Conservation (phyloP, 2,329 filamentous ascomycete species). For the Diaporthe velutina region DNA sequence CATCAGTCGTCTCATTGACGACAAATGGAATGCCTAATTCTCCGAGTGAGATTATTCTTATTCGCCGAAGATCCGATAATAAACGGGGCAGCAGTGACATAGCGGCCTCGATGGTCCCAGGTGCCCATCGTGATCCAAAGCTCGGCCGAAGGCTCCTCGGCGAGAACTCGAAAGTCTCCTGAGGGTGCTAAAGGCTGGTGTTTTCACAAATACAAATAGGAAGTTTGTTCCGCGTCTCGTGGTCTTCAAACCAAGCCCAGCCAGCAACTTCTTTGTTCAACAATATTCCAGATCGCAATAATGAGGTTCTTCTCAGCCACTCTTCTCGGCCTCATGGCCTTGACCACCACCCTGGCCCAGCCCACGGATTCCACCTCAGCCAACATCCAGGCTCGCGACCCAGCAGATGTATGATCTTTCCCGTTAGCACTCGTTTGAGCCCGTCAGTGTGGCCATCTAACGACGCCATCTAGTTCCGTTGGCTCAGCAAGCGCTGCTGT, state of each 20-base stretch:
- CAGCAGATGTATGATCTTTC: background rate
- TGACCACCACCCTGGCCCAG: background rate
- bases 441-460: background rate
- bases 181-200: background rate
- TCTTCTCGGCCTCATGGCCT: constrained; percentile 1
- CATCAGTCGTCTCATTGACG: background rate
- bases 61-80: background rate
- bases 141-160: background rate
- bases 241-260: background rate
- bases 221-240: background rate
- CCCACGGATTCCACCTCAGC: background rate
- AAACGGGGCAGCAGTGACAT: background rate
- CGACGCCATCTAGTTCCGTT: background rate
- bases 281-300: background rate
- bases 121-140: background rate
- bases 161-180: background rate
- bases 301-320: constrained; percentile 1
- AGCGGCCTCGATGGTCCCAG: background rate
- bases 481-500: constrained; percentile 8
- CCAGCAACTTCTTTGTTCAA: background rate
- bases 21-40: background rate
- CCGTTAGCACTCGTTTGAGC: background rate
- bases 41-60: background rate
- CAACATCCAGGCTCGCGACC: background rate
- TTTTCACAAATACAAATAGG: background rate